These are phyloP conservation scores for Serendipita vermifera DNA, from an alignment of 768 basidiomycete species.

Conservation along the genomic window DNA sequence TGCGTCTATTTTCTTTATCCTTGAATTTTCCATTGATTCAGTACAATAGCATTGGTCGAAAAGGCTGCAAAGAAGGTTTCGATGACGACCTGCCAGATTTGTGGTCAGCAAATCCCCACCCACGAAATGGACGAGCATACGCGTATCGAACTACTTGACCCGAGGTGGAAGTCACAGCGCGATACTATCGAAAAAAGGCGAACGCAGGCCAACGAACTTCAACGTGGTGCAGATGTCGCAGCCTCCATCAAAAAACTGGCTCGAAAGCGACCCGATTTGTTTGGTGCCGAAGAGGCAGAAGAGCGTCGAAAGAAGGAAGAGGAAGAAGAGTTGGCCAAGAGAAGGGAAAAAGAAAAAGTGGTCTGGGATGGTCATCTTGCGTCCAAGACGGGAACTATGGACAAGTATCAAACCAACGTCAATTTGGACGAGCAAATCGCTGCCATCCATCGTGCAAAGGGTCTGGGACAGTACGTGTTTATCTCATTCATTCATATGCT, in stretches of 20 bases:
- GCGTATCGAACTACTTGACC: conserved; percentile 95
- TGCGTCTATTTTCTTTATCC: conserved; percentile 29
- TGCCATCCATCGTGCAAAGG: conserved; percentile 86
- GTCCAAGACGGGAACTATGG: conserved; percentile 79
- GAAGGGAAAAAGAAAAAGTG: conserved; percentile 85
- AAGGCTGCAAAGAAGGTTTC: conserved; percentile 53
- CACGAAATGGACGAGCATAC: conserved; percentile 96
- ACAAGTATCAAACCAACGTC: conserved; percentile 86
- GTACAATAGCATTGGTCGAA: conserved; percentile 46
- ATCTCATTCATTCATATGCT: conserved; percentile 10
- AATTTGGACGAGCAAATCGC: conserved; percentile 98
- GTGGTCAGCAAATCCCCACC: conserved; percentile 91
- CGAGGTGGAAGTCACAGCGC: conserved; percentile 95
- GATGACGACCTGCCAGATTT: conserved; percentile 82
- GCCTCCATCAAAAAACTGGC: conserved; percentile 89
- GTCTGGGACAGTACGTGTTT: conserved; percentile 63
- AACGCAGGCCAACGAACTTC: conserved; percentile 74
- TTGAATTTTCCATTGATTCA: conserved; percentile 14
- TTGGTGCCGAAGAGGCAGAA: conserved; percentile 88
- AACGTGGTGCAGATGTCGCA: conserved; percentile 86
- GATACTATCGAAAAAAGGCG: conserved; percentile 79
- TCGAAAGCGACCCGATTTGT: conserved; percentile 92
- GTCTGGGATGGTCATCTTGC: conserved; percentile 99
- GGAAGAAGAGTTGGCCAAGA: conserved; percentile 64
- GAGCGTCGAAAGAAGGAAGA: conserved; percentile 78